Conservation (phyloP, 352 stramenopile genomes). For the Globisporangium heterothallicum region DNA sequence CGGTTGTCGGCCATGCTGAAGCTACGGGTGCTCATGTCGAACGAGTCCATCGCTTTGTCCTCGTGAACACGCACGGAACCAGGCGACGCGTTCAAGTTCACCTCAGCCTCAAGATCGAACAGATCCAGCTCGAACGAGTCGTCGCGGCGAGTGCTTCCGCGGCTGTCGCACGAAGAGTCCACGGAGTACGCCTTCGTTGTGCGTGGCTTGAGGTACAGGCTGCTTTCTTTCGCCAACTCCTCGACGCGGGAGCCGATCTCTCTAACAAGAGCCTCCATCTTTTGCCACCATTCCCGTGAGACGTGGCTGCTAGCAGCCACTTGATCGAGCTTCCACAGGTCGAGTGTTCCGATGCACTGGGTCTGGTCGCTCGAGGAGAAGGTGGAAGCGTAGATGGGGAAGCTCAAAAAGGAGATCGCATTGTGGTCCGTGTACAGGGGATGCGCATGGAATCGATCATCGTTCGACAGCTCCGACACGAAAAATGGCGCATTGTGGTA, state of each 20-base stretch:
- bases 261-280: constrained; percentile 25
- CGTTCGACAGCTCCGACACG: constrained; percentile 48
- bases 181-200: constrained; percentile 43
- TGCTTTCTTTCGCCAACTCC: constrained; percentile 36
- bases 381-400: constrained; percentile 54
- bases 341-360: constrained; percentile 59
- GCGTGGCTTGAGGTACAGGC: constrained; percentile 34
- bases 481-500: constrained; percentile 67
- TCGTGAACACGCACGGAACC: constrained; percentile 27
- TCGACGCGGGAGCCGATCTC: constrained; percentile 45
- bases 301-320: constrained; percentile 53
- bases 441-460: constrained; percentile 62
- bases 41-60: constrained; percentile 28
- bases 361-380: constrained; percentile 13
- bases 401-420: constrained; percentile 56
- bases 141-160: constrained; percentile 45
- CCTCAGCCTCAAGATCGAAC: constrained; percentile 54
- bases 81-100: constrained; percentile 21
- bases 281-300: constrained; percentile 52
- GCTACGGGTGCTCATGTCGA: constrained; percentile 36
- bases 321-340: constrained; percentile 56
- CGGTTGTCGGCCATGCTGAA: constrained; percentile 20
- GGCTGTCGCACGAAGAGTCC: constrained; percentile 48
- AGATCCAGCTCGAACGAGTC: constrained; percentile 55
- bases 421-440: constrained; percentile 57